Conservation (phyloP, 2,329 filamentous ascomycete species). For the Diaporthe vaccinii region DNA sequence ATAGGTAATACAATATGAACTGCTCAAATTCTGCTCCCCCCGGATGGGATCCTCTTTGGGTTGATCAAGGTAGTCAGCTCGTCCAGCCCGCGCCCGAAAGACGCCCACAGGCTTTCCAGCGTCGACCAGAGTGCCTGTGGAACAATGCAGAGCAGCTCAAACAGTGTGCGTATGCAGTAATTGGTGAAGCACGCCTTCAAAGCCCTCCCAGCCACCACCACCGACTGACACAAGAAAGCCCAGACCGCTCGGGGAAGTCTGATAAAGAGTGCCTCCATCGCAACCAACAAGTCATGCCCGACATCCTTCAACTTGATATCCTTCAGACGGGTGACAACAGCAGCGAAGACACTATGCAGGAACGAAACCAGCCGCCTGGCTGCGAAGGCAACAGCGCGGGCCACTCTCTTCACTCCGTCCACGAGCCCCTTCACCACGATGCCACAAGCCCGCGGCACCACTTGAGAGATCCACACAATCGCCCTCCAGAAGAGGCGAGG, state of each 20-base stretch:
- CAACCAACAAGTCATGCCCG: slow-evolving; percentile 51
- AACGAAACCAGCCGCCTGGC: slow-evolving; percentile 49
- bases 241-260: slow-evolving; percentile 48
- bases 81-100: background rate
- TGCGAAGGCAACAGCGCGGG: slow-evolving; percentile 46
- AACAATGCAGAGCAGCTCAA: background rate
- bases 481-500: background rate
- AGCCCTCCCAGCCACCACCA: slow-evolving; percentile 45
- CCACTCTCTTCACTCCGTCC: slow-evolving; percentile 41
- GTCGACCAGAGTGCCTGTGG: background rate
- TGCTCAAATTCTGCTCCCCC: background rate
- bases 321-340: slow-evolving; percentile 52
- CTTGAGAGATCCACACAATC: background rate
- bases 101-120: slow-evolving; percentile 10
- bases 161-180: background rate
- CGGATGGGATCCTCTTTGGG: background rate
- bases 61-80: background rate
- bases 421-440: background rate
- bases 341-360: slow-evolving; percentile 53
- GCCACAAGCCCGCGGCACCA: background rate
- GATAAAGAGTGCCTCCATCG: slow-evolving; percentile 51
- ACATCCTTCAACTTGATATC: slow-evolving; percentile 56
- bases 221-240: slow-evolving; percentile 45
- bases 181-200: slow-evolving; percentile 49
- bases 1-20: background rate